These are phyloP conservation scores for Stachybotrys elegans DNA, from an alignment of 2,329 filamentous ascomycete genomes.

Conservation along the genomic window DNA sequence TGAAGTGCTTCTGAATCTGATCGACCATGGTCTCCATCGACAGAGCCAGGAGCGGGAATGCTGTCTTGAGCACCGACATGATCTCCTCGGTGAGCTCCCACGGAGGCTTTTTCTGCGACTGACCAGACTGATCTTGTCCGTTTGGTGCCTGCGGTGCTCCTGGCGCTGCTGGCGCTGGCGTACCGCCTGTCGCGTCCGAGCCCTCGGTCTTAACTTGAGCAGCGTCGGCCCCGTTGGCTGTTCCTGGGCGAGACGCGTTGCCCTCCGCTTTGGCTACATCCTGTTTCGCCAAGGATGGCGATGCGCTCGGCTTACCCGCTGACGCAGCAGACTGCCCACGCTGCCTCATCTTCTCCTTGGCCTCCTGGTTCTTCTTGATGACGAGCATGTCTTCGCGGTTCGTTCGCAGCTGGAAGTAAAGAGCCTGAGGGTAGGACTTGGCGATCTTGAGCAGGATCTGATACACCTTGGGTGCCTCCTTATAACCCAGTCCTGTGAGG, in stretches of 20 bases:
- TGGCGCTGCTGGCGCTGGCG: slow-evolving; percentile 10
- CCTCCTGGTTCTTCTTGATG: slow-evolving; percentile 84
- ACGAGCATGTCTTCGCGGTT: slow-evolving; percentile 89
- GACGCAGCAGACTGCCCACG: slow-evolving; percentile 40
- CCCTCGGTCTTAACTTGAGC: slow-evolving; percentile 40
- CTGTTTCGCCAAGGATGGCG: slow-evolving; percentile 48
- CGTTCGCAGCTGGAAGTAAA: slow-evolving; percentile 93
- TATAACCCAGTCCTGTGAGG: slow-evolving; percentile 83
- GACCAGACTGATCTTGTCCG: slow-evolving; percentile 16
- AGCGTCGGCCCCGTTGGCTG: slow-evolving; percentile 41
- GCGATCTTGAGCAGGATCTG: slow-evolving; percentile 88
- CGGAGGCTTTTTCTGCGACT: slow-evolving; percentile 65
- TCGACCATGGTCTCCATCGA: slow-evolving; percentile 99
- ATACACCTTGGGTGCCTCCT: slow-evolving; percentile 83
- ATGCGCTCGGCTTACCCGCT: slow-evolving; percentile 39
- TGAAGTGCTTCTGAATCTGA: slow-evolving; percentile 98
- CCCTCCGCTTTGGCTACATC: slow-evolving; percentile 37
- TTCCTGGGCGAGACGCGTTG: slow-evolving; percentile 41
- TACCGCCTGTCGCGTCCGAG: slow-evolving; percentile 25
- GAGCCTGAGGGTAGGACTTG: slow-evolving; percentile 88
- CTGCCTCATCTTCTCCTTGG: slow-evolving; percentile 59
- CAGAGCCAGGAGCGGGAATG: slow-evolving; percentile 88
- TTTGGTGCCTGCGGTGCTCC: slow-evolving; percentile 18
- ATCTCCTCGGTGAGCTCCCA: slow-evolving; percentile 98
- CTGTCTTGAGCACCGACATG: slow-evolving; percentile 91